Conservation (phyloP, 345 rosid species). For the Abelmoschus esculentus region DNA sequence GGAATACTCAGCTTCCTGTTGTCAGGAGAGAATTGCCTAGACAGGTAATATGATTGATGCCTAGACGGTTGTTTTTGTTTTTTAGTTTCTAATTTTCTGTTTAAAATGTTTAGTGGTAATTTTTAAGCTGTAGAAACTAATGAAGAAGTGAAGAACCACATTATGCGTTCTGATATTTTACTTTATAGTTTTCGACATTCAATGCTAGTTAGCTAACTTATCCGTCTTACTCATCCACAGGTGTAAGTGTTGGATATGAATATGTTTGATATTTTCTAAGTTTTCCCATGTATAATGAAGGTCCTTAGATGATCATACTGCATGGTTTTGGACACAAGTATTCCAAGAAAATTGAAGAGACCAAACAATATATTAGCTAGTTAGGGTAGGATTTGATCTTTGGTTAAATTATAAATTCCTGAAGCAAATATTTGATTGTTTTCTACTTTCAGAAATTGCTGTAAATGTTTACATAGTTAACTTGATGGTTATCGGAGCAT, state of each 20-base stretch:
- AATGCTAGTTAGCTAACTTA: not conserved
- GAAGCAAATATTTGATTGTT: not conserved
- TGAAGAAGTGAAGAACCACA: not conserved
- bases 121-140: not conserved
- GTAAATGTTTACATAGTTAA: not conserved
- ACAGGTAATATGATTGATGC: conserved; percentile 36
- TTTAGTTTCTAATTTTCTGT: conserved; percentile 4
- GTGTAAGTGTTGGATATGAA: not conserved
- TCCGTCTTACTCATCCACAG: not conserved
- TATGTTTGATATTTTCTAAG: not conserved
- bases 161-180: not conserved
- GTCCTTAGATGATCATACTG: not conserved
- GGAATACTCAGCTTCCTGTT: conserved; percentile 72
- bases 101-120: not conserved
- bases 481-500: not conserved
- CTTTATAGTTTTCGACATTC: not conserved
- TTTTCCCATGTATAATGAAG: not conserved
- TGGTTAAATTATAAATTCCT: not conserved
- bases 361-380: not conserved
- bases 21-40: conserved; percentile 79
- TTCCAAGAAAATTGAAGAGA: not conserved
- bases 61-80: not conserved
- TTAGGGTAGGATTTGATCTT: not conserved
- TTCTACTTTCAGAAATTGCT: not conserved
- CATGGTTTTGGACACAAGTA: not conserved